phyloP scores from a whole-genome alignment of 176 grass and related monocot species.

The Poa annua region DNA sequence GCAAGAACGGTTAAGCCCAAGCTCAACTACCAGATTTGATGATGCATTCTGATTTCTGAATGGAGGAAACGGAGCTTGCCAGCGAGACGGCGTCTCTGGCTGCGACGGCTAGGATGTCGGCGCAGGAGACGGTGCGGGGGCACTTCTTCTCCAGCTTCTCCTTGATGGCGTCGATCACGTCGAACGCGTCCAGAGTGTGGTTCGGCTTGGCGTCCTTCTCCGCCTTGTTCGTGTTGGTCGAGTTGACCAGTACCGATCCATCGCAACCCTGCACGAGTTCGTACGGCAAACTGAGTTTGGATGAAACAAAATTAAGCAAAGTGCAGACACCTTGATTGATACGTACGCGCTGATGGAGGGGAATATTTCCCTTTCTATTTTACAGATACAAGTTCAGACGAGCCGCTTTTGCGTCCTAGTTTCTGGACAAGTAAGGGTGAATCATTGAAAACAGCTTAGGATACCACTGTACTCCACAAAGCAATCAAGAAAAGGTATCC shows the following conservation, averaged over 20 bases:
- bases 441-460: constrained; percentile 13
- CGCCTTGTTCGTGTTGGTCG: constrained; percentile 40
- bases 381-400: background rate
- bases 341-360: background rate
- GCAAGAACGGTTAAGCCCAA: background rate
- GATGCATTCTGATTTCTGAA: background rate
- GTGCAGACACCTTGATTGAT: background rate
- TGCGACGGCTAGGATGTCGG: constrained; percentile 66
- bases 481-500: background rate
- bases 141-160: constrained; percentile 43
- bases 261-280: constrained; percentile 47
- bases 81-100: constrained; percentile 62
- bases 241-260: constrained; percentile 58
- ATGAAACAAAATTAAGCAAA: background rate
- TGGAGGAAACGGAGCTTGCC: background rate
- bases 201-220: constrained; percentile 67
- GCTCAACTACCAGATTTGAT: background rate
- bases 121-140: constrained; percentile 57
- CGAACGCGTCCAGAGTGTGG: constrained; percentile 47
- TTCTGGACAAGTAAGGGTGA: background rate
- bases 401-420: constrained; percentile 7
- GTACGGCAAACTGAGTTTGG: background rate
- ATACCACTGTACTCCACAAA: constrained; percentile 15
- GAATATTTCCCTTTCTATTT: constrained; percentile 24
- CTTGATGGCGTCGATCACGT: constrained; percentile 54